Base-by-base conservation (phyloP, 1,284 basidiomycete genomes). In the Heterobasidion occidentale region DNA sequence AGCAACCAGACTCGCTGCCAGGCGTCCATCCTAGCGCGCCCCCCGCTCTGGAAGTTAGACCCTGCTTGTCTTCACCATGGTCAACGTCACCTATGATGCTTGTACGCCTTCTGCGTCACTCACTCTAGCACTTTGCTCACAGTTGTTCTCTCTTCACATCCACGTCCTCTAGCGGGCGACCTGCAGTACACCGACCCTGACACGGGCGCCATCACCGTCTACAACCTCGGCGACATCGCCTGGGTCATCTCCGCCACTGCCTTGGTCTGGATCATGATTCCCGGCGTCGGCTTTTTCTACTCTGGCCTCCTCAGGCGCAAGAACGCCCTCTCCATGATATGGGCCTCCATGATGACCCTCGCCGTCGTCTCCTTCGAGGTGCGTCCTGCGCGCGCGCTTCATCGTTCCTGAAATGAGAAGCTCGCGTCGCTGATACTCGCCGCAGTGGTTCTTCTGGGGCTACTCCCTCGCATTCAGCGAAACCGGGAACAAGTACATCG, bases 241-340 rank as follows among this genome's bases (percentile, higher is more conserved):
- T 94, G 88, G 87, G 77, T 83, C 54, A 72, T 91, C 58, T 72
- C 81, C 5, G 80, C 79, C 11, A 90, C 83, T 0, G 86, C 86
- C 19, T 74, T 89, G 56, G 93, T 96, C 34, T 94, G 88, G 83
- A 79, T 96, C 71, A 97, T 97, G 94, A 81, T 93, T 68, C 93
- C 93, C 17, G 92, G 92, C 58, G 82, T 93, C 60, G 91, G 91
- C 33, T 92, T 86, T 71, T 93, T 96, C 77, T 96, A 97, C 72
- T 90, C 92, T 36, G 94, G 94, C 64, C 75, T 89, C 38, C 70
- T 87, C 51, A 77, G 92, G 54, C 80, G 92, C 48, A 97, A 97
- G 73, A 97, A 95, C 65, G 95, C 94, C 0, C 77, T 98, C 8
- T 92, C 89, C 19, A 94, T 96, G 92, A 87, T 98, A 50, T 94